Conservation (phyloP, 208 protist genomes). For the Crithidia thermophila region DNA sequence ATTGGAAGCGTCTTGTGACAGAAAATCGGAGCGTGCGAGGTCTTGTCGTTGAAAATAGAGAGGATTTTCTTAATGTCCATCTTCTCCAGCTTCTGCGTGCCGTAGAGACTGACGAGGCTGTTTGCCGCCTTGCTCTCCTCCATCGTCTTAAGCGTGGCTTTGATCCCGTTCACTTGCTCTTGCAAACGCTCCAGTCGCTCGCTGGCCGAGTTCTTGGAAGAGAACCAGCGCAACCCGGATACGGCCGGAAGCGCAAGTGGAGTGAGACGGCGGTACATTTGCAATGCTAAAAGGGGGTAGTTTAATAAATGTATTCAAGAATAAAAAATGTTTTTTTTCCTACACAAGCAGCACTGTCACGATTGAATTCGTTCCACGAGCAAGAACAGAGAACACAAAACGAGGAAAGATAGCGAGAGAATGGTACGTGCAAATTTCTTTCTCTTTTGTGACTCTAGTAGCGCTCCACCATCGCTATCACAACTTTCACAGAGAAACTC, state of each 20-base stretch:
- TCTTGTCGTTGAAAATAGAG: slow-evolving; percentile 45
- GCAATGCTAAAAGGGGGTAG: too few species aligned
- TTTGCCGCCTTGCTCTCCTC: slow-evolving; percentile 67
- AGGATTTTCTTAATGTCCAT: slow-evolving; percentile 61
- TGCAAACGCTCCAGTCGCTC: slow-evolving; percentile 20
- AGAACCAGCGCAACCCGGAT: not conserved
- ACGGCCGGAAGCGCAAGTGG: not conserved
- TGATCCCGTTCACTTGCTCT: slow-evolving; percentile 39
- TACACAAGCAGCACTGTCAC: too few species aligned
- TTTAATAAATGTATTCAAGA: too few species aligned
- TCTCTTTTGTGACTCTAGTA: too few species aligned
- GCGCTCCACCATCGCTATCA: too few species aligned
- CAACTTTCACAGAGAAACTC: too few species aligned
- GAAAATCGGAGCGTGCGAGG: slow-evolving; percentile 63
- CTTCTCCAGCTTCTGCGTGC: slow-evolving; percentile 48
- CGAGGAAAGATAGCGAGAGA: too few species aligned
- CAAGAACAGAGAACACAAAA: too few species aligned
- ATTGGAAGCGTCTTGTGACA: slow-evolving; percentile 87
- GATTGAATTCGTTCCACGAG: too few species aligned
- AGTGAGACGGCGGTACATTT: not conserved
- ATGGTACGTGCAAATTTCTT: too few species aligned
- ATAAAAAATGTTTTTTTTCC: too few species aligned
- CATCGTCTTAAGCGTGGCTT: slow-evolving; percentile 47
- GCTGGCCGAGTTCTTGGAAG: slow-evolving; percentile 5
- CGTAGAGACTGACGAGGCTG: slow-evolving; percentile 64